Evolutionary conservation across 2,329 filamentous ascomycete genomes (phyloP).

Genomic region (Dothiorella sarmentorum): DNA sequence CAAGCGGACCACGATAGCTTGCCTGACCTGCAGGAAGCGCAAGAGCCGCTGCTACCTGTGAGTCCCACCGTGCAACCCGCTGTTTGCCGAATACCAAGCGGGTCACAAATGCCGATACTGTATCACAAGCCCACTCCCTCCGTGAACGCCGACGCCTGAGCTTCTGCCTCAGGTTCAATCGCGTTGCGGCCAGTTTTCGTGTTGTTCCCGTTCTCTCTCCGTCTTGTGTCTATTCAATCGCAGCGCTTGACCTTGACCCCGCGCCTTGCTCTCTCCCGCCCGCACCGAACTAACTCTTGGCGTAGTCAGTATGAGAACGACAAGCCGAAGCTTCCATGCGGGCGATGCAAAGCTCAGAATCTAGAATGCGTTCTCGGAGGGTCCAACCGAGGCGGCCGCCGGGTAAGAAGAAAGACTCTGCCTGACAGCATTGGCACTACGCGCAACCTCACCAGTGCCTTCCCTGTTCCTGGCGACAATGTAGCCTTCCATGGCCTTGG

Average conservation of each 20-base stretch:
- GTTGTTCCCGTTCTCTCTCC: background rate
- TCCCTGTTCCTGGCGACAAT: slow-evolving; percentile 25
- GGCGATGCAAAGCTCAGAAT: slow-evolving; percentile 55
- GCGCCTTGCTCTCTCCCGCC: background rate
- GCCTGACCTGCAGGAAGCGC: slow-evolving; percentile 37
- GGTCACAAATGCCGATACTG: slow-evolving; percentile 14
- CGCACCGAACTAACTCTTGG: background rate
- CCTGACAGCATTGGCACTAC: slow-evolving; percentile 29
- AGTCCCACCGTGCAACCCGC: slow-evolving; percentile 20
- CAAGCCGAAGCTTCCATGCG: slow-evolving; percentile 52
- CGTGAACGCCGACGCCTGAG: background rate
- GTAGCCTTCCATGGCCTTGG: slow-evolving; percentile 35
- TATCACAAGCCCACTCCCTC: background rate
- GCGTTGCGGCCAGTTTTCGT: background rate
- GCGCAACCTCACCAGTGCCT: slow-evolving; percentile 22
- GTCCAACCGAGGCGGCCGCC: slow-evolving; percentile 57
- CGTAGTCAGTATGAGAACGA: slow-evolving; percentile 38
- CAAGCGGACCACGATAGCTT: slow-evolving; percentile 29
- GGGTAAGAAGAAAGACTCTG: slow-evolving; percentile 49
- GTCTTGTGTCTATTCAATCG: background rate
- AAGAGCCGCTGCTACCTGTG: slow-evolving; percentile 40
- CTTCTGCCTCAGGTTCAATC: background rate
- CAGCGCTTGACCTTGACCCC: background rate
- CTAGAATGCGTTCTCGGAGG: slow-evolving; percentile 58
- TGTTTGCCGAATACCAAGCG: slow-evolving; percentile 10